Conservation (phyloP, 352 stramenopile genomes). For the Globisporangium ultimum region DNA sequence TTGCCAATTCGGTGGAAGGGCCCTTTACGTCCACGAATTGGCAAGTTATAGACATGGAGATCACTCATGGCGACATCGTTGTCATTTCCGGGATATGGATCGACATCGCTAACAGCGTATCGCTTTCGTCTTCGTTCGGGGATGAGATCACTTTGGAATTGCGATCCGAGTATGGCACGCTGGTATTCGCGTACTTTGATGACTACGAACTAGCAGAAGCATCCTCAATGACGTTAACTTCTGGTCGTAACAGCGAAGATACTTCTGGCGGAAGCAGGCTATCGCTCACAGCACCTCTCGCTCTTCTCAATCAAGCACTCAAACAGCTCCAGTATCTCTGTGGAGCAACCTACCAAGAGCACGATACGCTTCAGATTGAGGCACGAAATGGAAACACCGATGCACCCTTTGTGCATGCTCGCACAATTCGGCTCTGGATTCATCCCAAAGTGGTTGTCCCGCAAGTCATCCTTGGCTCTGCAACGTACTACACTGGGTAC, state of each 20-base stretch:
- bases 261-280: neutral
- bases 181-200: conserved; percentile 13
- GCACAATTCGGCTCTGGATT: conserved; percentile 22
- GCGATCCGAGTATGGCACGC: conserved; percentile 5
- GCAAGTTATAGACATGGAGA: conserved; percentile 12
- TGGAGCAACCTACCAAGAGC: conserved; percentile 7
- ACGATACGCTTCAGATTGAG: conserved; percentile 19
- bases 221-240: neutral
- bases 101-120: conserved; percentile 6
- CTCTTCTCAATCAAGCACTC: conserved; percentile 20
- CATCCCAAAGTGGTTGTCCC: conserved; percentile 22
- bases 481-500: conserved; percentile 26
- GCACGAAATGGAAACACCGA: conserved; percentile 13
- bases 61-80: conserved; percentile 8
- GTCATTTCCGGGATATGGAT: conserved; percentile 15
- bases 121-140: neutral
- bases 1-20: conserved; percentile 24
- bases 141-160: conserved; percentile 13
- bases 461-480: conserved; percentile 19
- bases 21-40: conserved; percentile 20
- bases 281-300: neutral
- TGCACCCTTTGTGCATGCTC: conserved; percentile 13
- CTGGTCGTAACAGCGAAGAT: neutral
- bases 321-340: conserved; percentile 17
- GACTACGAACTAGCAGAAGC: neutral